phyloP scores from a whole-genome alignment of 495 filamentous ascomycete genomes.

The Aspergillus wentii region DNA sequence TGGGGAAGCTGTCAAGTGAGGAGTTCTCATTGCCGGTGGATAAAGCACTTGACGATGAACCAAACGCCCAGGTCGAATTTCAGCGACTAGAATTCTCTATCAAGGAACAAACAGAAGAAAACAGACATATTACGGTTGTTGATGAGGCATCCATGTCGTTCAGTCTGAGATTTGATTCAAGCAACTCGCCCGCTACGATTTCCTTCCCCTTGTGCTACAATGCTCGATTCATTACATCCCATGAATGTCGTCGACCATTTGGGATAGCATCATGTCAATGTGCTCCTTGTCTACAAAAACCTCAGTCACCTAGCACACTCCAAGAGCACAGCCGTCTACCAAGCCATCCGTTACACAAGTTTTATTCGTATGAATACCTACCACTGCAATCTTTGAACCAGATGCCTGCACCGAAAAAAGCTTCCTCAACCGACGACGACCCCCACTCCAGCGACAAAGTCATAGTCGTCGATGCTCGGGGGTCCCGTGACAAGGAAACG shows the following conservation, averaged over 20 bases:
- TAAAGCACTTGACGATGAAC: constrained; percentile 1
- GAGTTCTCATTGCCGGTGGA: constrained; percentile 33
- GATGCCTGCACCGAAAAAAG: too few species aligned
- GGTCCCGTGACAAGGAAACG: constrained; percentile 55
- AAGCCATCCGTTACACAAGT: constrained; percentile 64
- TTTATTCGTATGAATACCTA: constrained; percentile 53
- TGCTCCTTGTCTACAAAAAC: too few species aligned
- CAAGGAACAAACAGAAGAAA: too few species aligned
- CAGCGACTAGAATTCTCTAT: constrained; percentile 17
- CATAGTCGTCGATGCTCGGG: constrained; percentile 44
- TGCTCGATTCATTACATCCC: constrained; percentile 60
- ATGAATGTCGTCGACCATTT: constrained; percentile 55
- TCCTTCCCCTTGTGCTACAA: constrained; percentile 53
- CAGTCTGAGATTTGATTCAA: constrained; percentile 23
- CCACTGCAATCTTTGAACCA: too few species aligned
- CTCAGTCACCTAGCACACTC: constrained; percentile 43
- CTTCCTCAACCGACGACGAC: constrained; percentile 31
- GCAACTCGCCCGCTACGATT: constrained; percentile 29
- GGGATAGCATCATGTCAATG: constrained; percentile 11
- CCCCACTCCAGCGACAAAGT: constrained; percentile 30
- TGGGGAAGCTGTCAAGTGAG: constrained; percentile 44
- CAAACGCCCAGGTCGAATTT: constrained; percentile 13
- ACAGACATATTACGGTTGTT: constrained; percentile 30
- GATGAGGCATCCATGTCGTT: constrained; percentile 52
- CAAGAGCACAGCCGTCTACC: constrained; percentile 34